Base-by-base conservation (phyloP, 2,329 filamentous ascomycete species). In the Clarireedia paspali region DNA sequence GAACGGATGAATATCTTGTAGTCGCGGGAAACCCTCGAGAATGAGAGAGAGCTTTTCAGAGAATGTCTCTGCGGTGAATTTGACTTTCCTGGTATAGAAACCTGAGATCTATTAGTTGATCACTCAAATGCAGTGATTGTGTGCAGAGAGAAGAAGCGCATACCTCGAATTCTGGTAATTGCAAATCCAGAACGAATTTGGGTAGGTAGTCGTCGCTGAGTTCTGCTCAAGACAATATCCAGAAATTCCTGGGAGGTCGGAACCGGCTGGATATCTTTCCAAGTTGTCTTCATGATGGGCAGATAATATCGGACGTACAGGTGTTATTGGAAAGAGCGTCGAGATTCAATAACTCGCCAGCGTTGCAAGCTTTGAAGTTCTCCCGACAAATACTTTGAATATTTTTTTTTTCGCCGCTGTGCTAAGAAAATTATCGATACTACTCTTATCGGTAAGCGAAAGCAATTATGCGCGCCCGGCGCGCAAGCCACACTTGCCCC, bases 31-130 rank as follows among this genome's bases (percentile, higher is more conserved):
- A 66, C 88, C 89, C 72, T 96, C 89, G 68, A 97, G 84, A 68
- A 96, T 96, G 59, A 85, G 82, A 64, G 84, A 83, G 64, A 99
- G 84, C 75, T 97, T 97, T 73, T 99, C 94, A 63, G 85, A 85
- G 73, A 96, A 96, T 44, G 92, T 97, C 76, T 99, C 94, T 70
- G 92, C 87, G 5, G 94, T 96, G 75, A 91, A 99, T 75, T 97
- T 97, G 80, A 96, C 91, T 75, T 97, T 97, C 72, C 94, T 81
- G 47, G 92, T 96, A 74, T 97, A 97, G 76, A 97, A 97, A 50
- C 83, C 87, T 85, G 63, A 5, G 38, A 26, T n/a, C n/a, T 12
- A 56, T 64, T 50, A 69, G 58, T 55, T 51, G 62, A 51, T 56
- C 48, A 5, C 20, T 23, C 42, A 9, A 5, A 20, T 7, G 10